Conservation (phyloP, 176 grass and related monocot genomes). For the Ensete glaucum region DNA sequence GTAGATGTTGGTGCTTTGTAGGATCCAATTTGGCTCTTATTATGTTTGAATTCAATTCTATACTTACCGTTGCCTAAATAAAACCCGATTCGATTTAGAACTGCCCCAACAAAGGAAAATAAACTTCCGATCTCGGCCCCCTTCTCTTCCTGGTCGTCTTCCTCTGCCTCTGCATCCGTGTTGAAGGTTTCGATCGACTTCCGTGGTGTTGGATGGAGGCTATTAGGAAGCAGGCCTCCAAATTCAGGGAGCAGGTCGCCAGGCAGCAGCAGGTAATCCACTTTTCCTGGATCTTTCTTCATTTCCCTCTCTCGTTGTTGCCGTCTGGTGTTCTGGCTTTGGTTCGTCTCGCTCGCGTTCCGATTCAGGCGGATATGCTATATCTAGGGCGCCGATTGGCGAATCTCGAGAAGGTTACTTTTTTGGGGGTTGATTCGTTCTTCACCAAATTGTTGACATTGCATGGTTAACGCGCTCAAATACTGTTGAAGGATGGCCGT, state of each 20-base stretch:
- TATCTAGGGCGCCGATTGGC: not conserved
- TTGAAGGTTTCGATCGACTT: not conserved
- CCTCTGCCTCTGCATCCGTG: not conserved
- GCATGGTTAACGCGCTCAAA: not conserved
- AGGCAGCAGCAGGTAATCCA: slow-evolving; percentile 69
- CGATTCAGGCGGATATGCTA: not conserved
- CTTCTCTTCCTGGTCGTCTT: not conserved
- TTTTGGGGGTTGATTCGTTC: not conserved
- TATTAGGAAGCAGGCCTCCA: slow-evolving; percentile 91
- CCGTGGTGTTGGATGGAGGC: slow-evolving; percentile 50
- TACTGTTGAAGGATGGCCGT: not conserved
- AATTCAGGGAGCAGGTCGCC: slow-evolving; percentile 90
- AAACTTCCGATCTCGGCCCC: not conserved
- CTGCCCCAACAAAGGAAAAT: not conserved
- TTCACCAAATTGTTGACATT: not conserved
- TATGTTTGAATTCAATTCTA: no score
- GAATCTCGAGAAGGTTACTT: not conserved
- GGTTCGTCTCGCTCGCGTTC: no score
- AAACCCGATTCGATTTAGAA: no score
- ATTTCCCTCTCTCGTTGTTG: not conserved
- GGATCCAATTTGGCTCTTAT: no score
- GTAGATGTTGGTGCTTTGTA: no score
- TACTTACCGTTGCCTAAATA: no score
- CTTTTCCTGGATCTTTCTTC: not conserved
- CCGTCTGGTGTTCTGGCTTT: not conserved